Conservation (phyloP, 2,329 filamentous ascomycete species). For the Hymenoscyphus occultus region DNA sequence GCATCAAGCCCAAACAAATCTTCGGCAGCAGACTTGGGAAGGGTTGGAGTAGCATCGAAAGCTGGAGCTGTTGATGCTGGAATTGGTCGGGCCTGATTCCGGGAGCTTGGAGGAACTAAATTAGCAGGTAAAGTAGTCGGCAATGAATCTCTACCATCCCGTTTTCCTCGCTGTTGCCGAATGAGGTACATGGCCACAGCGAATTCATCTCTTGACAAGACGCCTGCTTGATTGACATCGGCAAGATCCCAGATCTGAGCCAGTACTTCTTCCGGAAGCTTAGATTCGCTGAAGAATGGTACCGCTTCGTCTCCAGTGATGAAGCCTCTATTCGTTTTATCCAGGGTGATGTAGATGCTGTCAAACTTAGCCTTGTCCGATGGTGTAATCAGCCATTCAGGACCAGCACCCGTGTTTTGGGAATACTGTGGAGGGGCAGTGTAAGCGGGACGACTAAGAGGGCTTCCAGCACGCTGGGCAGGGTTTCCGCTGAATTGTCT, state of each 20-base stretch:
- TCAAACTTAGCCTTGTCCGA: slow-evolving; percentile 88
- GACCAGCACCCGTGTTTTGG: slow-evolving; percentile 37
- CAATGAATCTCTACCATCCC: slow-evolving; percentile 57
- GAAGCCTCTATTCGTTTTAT: slow-evolving; percentile 74
- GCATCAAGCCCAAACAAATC: slow-evolving; percentile 92
- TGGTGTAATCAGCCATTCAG: slow-evolving; percentile 80
- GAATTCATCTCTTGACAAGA: slow-evolving; percentile 84
- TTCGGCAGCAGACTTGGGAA: slow-evolving; percentile 79
- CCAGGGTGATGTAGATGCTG: slow-evolving; percentile 77
- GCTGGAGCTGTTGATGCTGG: slow-evolving; percentile 43
- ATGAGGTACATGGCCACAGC: slow-evolving; percentile 98
- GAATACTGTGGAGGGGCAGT: slow-evolving; percentile 38
- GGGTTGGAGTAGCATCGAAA: slow-evolving; percentile 43
- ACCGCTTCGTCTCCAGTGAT: slow-evolving; percentile 96
- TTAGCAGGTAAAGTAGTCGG: slow-evolving; percentile 77
- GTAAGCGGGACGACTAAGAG: slow-evolving; percentile 51
- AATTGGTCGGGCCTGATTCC: slow-evolving; percentile 54
- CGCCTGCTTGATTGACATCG: slow-evolving; percentile 87
- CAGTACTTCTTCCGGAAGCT: slow-evolving; percentile 80
- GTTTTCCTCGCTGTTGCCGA: slow-evolving; percentile 76
- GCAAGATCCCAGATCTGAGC: slow-evolving; percentile 97
- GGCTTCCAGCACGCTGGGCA: slow-evolving; percentile 57
- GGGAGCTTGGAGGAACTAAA: slow-evolving; percentile 83
- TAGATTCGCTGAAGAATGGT: slow-evolving; percentile 88
- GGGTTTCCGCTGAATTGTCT: slow-evolving; percentile 73